Percentiles rank a stretch among this genome's conserved stretches.
phyloP scores from a whole-genome alignment of 2,329 filamentous ascomycete genomes.

The Pseudogymnoascus sp. region DNA sequence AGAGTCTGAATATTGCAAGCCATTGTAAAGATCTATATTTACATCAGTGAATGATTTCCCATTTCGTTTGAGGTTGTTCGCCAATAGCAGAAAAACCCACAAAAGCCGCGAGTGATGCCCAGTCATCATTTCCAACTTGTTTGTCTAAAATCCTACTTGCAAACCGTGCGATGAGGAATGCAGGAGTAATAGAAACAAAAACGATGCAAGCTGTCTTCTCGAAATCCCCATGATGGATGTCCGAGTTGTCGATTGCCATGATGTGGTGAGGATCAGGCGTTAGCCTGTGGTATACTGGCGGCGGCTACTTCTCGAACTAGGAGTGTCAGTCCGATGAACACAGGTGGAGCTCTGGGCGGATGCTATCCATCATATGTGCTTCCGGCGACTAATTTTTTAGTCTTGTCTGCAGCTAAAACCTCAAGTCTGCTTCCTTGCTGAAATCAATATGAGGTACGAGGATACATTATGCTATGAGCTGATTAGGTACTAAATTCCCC shows the following conservation, averaged over 20 bases:
- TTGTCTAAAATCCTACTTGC: conserved; percentile 15
- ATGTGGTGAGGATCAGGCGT: not conserved
- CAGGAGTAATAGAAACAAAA: conserved; percentile 11
- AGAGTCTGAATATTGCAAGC: conserved; percentile 14
- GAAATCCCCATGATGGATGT: conserved; percentile 16
- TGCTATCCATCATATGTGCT: not conserved
- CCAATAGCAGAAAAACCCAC: conserved; percentile 2
- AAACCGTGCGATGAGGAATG: conserved; percentile 13
- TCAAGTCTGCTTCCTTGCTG: not conserved
- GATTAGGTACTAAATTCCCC: not conserved
- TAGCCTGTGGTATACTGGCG: not conserved
- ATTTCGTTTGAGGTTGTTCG: not conserved
- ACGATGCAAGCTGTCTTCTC: conserved; percentile 14
- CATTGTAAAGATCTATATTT: conserved; percentile 12
- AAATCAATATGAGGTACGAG: not conserved
- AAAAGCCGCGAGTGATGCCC: conserved; percentile 14
- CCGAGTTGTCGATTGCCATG: conserved; percentile 14
- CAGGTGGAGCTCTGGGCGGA: not conserved
- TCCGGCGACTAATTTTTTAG: not conserved
- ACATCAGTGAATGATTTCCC: not conserved
- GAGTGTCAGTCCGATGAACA: not conserved
- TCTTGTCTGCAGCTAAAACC: not conserved
- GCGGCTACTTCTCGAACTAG: not conserved
- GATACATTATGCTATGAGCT: not conserved
- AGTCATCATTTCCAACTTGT: conserved; percentile 16